Percentiles rank a stretch among this genome's conserved stretches.
Conservation (phyloP, 2,329 filamentous ascomycete genomes). For the Beauveria rudraprayagi region DNA sequence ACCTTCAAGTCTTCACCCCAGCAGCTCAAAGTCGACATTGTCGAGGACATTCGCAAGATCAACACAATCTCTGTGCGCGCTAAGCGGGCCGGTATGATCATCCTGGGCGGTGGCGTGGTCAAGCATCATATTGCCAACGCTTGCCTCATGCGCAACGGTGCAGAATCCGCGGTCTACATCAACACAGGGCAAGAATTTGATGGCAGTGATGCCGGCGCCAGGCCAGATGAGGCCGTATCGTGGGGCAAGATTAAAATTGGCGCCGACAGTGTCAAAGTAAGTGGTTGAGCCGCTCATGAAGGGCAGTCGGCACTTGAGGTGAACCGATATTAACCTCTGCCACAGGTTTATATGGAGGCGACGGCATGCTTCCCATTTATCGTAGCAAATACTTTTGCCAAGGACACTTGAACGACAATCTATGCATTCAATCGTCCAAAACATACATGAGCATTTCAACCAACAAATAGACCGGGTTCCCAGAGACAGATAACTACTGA, state of each 20-base stretch:
- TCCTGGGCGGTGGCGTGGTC: conserved; percentile 87
- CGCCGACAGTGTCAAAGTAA: conserved; percentile 81
- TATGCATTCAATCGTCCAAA: background rate
- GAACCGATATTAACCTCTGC: background rate
- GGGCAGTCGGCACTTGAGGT: background rate
- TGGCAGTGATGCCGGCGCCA: conserved; percentile 88
- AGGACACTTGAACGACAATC: conserved; percentile 28
- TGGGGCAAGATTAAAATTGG: conserved; percentile 97
- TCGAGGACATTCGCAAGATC: conserved; percentile 86
- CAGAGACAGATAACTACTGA: background rate
- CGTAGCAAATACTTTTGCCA: conserved; percentile 59
- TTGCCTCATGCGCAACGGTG: conserved; percentile 93
- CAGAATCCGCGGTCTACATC: conserved; percentile 93
- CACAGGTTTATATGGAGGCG: conserved; percentile 55
- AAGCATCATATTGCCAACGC: conserved; percentile 99
- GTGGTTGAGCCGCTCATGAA: conserved; percentile 13
- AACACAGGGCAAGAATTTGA: conserved; percentile 98
- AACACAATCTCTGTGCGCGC: conserved; percentile 88
- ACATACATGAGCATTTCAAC: background rate
- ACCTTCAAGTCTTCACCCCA: conserved; percentile 81
- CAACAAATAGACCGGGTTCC: background rate
- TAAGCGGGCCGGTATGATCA: conserved; percentile 86
- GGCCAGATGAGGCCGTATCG: conserved; percentile 92
- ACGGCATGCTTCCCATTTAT: conserved; percentile 59
- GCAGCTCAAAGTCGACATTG: conserved; percentile 80